Evolutionary conservation across 176 grass and related monocot species (phyloP).

Genomic region (Pontederia paniculata): DNA sequence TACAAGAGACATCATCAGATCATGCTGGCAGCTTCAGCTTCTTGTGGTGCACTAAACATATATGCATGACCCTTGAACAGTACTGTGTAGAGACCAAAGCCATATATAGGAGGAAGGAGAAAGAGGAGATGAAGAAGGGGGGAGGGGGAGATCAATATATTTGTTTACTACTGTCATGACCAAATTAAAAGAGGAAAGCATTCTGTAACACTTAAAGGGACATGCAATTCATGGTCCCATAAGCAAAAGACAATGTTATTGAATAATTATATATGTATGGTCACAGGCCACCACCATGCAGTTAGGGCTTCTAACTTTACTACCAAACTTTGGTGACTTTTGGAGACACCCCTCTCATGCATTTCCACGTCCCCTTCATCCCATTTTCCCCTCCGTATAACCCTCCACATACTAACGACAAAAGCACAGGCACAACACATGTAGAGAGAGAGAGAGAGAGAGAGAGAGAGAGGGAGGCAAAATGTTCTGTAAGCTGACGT

Average conservation of each 20-base stretch:
- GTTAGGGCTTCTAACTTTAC: background rate
- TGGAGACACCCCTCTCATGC: background rate
- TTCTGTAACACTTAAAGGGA: background rate
- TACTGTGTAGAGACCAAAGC: background rate
- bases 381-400: background rate
- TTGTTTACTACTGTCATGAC: too few species aligned
- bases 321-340: background rate
- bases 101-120: background rate
- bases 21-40: slow-evolving; percentile 24
- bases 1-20: background rate
- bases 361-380: background rate
- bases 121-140: background rate
- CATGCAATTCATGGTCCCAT: background rate
- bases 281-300: slow-evolving; percentile 6
- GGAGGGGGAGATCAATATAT: background rate
- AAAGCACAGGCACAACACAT: background rate
- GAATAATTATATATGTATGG: background rate
- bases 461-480: background rate
- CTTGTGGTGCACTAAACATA: background rate
- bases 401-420: background rate
- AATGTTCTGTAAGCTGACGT: too few species aligned
- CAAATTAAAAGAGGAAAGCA: background rate
- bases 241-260: background rate
- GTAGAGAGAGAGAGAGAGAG: background rate
- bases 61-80: too few species aligned